Conservation (phyloP, 1,139 yeast genomes). For the Arxiozyma telluris region DNA sequence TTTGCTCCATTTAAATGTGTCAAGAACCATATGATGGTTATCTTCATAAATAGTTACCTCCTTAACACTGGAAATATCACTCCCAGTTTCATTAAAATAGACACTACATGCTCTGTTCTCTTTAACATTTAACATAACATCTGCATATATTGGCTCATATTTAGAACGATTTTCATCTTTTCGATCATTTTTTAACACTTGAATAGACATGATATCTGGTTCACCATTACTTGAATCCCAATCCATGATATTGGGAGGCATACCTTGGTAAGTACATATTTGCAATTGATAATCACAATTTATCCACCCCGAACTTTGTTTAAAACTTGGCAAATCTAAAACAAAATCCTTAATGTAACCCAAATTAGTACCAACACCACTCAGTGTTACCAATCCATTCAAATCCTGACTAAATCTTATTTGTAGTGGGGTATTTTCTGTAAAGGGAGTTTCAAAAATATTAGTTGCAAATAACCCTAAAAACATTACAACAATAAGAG, state of each 20-base stretch:
- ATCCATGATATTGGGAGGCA: conserved; percentile 46
- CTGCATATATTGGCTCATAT: conserved; percentile 61
- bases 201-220: conserved; percentile 36
- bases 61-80: conserved; percentile 48
- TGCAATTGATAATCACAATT: conserved; percentile 38
- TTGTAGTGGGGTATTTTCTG: conserved; percentile 54
- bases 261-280: conserved; percentile 44
- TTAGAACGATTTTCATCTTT: conserved; percentile 36
- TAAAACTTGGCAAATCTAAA: conserved; percentile 56
- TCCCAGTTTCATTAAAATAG: conserved; percentile 41
- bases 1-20: conserved; percentile 43
- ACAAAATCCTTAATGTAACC: conserved; percentile 34
- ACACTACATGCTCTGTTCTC: conserved; percentile 59
- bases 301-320: conserved; percentile 31
- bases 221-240: conserved; percentile 24
- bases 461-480: conserved; percentile 28
- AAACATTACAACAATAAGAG: conserved; percentile 32
- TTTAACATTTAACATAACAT: conserved; percentile 47
- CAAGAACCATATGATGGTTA: conserved; percentile 28
- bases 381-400: conserved; percentile 42
- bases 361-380: conserved; percentile 31
- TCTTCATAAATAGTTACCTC: conserved; percentile 43
- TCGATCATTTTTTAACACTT: conserved; percentile 43
- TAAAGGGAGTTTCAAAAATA: conserved; percentile 43
- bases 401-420: conserved; percentile 56